A percentile compares a stretch with the other conserved stretches of the same genome.
Evolutionary conservation across 805 yeast species (phyloP).

Genomic region (Monosporozyma servazzii): DNA sequence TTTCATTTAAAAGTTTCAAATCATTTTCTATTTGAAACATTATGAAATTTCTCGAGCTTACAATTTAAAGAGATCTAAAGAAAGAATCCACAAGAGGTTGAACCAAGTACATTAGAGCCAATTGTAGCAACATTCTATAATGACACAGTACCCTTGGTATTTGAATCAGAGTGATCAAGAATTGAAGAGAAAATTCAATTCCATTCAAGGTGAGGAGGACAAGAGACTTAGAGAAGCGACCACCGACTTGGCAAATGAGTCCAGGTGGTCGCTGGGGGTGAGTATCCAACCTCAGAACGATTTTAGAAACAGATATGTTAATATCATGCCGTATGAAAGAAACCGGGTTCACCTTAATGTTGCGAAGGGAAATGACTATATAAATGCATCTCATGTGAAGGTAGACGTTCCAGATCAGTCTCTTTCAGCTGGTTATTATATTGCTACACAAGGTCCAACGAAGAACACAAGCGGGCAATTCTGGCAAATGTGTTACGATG

Average conservation of each 20-base stretch:
- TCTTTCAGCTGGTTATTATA: conserved; percentile 34
- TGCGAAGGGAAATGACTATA: conserved; percentile 44
- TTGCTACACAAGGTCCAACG: conserved; percentile 79
- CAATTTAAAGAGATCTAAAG: background rate
- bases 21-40: background rate
- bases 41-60: background rate
- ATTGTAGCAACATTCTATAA: background rate
- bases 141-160: conserved; percentile 17
- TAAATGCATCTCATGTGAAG: conserved; percentile 71
- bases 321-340: conserved; percentile 58
- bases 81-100: background rate
- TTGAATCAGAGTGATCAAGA: conserved; percentile 20
- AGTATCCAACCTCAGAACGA: conserved; percentile 20
- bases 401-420: conserved; percentile 19
- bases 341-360: conserved; percentile 41
- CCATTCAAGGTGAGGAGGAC: conserved; percentile 32
- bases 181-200: conserved; percentile 24
- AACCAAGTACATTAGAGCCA: background rate
- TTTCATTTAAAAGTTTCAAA: background rate
- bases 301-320: conserved; percentile 48
- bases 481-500: conserved; percentile 75
- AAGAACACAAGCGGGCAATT: conserved; percentile 66
- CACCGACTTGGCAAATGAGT: conserved; percentile 14
- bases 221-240: conserved; percentile 32
- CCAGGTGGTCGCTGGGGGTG: conserved; percentile 27